Evolutionary conservation across 1,284 basidiomycete species (phyloP).

Genomic region (Heliocybe sulcata): DNA sequence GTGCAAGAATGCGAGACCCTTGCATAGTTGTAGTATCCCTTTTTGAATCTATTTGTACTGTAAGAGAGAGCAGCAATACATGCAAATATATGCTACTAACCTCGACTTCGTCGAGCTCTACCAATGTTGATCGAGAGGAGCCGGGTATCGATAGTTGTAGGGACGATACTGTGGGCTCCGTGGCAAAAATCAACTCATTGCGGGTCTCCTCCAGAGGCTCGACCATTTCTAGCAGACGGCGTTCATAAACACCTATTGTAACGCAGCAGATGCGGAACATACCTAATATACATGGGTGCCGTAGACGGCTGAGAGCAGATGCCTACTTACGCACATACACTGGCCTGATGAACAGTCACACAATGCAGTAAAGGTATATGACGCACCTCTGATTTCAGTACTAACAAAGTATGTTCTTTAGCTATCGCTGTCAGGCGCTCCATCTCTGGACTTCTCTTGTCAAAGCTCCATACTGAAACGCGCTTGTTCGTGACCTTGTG

Average conservation of each 20-base stretch:
- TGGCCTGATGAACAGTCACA: background rate
- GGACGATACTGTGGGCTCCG: slow-evolving; percentile 81
- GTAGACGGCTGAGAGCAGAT: slow-evolving; percentile 75
- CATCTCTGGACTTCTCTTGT: slow-evolving; percentile 74
- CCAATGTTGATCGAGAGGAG: slow-evolving; percentile 45
- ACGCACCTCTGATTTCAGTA: slow-evolving; percentile 83
- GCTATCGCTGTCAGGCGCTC: slow-evolving; percentile 56
- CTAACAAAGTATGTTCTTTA: slow-evolving; percentile 71
- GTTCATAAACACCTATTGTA: background rate
- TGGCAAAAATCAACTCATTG: slow-evolving; percentile 86
- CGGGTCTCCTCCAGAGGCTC: slow-evolving; percentile 96
- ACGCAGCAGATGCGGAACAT: slow-evolving; percentile 13
- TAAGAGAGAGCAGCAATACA: slow-evolving; percentile 5
- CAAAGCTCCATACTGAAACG: slow-evolving; percentile 86
- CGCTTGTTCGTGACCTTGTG: slow-evolving; percentile 87
- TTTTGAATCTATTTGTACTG: slow-evolving; percentile 79
- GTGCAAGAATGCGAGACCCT: slow-evolving; percentile 91
- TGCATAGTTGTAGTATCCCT: slow-evolving; percentile 90
- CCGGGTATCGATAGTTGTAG: slow-evolving; percentile 70
- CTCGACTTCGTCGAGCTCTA: slow-evolving; percentile 89
- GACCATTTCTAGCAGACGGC: slow-evolving; percentile 69
- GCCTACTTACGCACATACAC: slow-evolving; percentile 44
- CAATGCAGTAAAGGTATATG: slow-evolving; percentile 6
- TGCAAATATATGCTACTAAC: slow-evolving; percentile 30
- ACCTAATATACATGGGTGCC: slow-evolving; percentile 94